phyloP scores from a whole-genome alignment of 805 yeast species.

The Ogataea nonfermentans region DNA sequence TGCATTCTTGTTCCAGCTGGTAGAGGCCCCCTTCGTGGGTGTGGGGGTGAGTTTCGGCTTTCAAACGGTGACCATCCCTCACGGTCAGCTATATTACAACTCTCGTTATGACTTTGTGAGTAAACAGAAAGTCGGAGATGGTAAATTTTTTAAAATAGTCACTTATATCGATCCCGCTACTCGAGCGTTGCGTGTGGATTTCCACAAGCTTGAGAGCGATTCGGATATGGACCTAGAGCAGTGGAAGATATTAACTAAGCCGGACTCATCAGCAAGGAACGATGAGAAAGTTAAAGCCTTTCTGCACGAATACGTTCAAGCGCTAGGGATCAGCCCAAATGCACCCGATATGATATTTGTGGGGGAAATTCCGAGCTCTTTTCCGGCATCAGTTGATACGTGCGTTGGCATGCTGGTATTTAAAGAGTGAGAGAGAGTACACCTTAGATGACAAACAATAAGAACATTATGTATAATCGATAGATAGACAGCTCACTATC shows the following conservation, averaged over 20 bases:
- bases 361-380: slow-evolving; percentile 14
- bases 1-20: slow-evolving; percentile 13
- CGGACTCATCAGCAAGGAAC: slow-evolving; percentile 7
- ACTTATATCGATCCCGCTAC: slow-evolving; percentile 13
- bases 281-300: slow-evolving; percentile 15
- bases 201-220: slow-evolving; percentile 13
- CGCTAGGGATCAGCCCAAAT: slow-evolving; percentile 20
- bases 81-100: slow-evolving; percentile 18
- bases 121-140: slow-evolving; percentile 4
- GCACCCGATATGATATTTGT: slow-evolving; percentile 25
- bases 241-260: slow-evolving; percentile 22
- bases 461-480: too few relatives aligned
- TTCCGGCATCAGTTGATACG: slow-evolving; percentile 18
- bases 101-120: slow-evolving; percentile 12
- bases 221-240: slow-evolving; percentile 16
- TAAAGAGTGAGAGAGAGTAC: slow-evolving; percentile 3
- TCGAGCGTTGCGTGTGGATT: slow-evolving; percentile 15
- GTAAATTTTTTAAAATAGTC: slow-evolving; percentile 14
- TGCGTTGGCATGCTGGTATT: slow-evolving; percentile 24
- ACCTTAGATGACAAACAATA: too few relatives aligned
- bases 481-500: too few relatives aligned
- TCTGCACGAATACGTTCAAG: slow-evolving; percentile 15
- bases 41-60: slow-evolving; percentile 15
- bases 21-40: slow-evolving; percentile 14
- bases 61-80: slow-evolving; percentile 2